Evolutionary conservation across 768 basidiomycete species (phyloP), one percentile per base, ranked within the genome.

Genomic region (Mycena latifolia): DNA sequence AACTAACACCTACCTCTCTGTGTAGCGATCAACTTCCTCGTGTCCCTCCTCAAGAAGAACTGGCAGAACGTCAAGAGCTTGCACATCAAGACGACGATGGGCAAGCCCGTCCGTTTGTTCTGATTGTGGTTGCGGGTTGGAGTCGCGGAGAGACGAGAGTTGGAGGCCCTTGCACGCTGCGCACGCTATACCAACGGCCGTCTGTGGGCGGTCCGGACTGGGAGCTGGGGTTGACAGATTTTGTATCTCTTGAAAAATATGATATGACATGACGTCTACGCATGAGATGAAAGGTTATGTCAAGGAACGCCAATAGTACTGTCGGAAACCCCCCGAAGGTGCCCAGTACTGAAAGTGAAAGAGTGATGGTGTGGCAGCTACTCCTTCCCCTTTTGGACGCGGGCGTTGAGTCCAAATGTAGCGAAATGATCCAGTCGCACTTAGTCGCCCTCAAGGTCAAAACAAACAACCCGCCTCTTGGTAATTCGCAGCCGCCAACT

Each of bases 21-120:
- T 31, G 0, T 50, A 95, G 94, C 94, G 81, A 97, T 99, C 88
- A 99, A 99, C 91, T 99, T 99, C 89, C 88, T 99, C 75, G 95
- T 99, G 76, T 99, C 98, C 22, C 84, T 99, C 67, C 89, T 99
- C 79, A 99, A 99, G 90, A 99, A 99, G 89, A 94, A 97, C 85
- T 95, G 96, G 96, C 98, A 99, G 82, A 99, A 99, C 84, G 92
- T 99, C 85, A 96, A 95, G 85, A 97, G 95, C 57, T 86, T 99
- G 70, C 95, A 98, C 87, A 91, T 99, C 86, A 99, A 99, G 88
- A 90, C 91, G 75, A 96, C 97, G 77, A 99, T 99, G 98, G 97
- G 63, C 60, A 61, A 56, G 55, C 61, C 65, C 55, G 58, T 60
- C 25, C 95, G 97, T 65, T 85, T 99, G 70, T 99, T 92, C 91